phyloP scores from a whole-genome alignment of 2,329 filamentous ascomycete genomes.

The Fusarium sp. region DNA sequence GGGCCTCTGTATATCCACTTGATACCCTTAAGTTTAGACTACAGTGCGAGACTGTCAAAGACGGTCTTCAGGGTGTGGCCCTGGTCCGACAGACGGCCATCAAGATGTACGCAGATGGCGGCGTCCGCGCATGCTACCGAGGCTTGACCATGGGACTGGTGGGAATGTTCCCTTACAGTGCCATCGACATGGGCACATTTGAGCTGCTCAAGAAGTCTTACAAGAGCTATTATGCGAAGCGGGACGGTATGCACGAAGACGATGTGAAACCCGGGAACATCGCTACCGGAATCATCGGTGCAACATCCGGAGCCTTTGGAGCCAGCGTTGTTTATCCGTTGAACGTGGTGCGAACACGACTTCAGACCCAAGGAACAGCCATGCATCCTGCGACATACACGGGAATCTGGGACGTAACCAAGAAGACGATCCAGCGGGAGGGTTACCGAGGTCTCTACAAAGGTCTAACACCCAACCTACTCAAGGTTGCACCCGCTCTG shows the following conservation, averaged over 20 bases:
- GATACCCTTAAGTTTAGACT: conserved; percentile 86
- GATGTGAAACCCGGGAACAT: conserved; percentile 86
- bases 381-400: conserved; percentile 92
- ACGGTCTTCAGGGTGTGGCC: conserved; percentile 83
- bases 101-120: conserved; percentile 86
- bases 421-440: conserved; percentile 84
- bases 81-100: conserved; percentile 85
- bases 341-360: conserved; percentile 89
- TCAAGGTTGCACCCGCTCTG: conserved; percentile 96
- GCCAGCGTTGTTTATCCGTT: conserved; percentile 95
- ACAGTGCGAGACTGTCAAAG: conserved; percentile 93
- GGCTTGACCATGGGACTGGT: conserved; percentile 93
- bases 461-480: conserved; percentile 91
- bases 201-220: conserved; percentile 88
- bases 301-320: conserved; percentile 89
- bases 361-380: conserved; percentile 95
- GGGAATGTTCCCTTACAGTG: conserved; percentile 98
- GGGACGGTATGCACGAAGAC: conserved; percentile 80
- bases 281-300: conserved; percentile 88
- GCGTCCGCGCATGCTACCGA: conserved; percentile 83
- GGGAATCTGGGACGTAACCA: conserved; percentile 89
- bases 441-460: conserved; percentile 91
- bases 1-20: conserved; percentile 92
- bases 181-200: conserved; percentile 95
- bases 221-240: conserved; percentile 75